A percentile compares a stretch with the other conserved stretches of the same genome.
These are phyloP conservation scores for Cutaneotrichosporon dermatis DNA, from an alignment of 1,284 basidiomycete species.

Conservation along the genomic window DNA sequence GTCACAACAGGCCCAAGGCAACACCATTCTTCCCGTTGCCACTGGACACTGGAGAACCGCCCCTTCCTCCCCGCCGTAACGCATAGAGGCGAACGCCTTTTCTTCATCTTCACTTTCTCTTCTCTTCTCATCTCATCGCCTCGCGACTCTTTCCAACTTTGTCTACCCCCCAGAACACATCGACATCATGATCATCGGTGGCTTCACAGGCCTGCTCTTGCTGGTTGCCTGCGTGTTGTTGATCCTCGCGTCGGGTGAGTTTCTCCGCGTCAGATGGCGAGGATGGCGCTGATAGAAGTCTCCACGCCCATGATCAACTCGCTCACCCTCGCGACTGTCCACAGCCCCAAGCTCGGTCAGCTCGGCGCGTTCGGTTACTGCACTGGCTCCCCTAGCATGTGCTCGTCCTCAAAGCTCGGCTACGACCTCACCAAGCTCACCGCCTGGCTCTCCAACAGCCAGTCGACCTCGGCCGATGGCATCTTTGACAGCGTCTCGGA, in stretches of 20 bases:
- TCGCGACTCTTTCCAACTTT: too few relatives aligned
- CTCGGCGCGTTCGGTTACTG: conserved; percentile 45
- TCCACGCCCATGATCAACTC: conserved; percentile 5
- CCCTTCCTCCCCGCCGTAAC: too few relatives aligned
- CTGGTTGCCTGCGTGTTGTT: conserved; percentile 3
- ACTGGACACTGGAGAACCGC: too few relatives aligned
- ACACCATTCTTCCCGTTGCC: too few relatives aligned
- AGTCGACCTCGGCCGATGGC: conserved; percentile 11
- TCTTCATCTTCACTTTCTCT: too few relatives aligned
- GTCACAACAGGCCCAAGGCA: too few relatives aligned
- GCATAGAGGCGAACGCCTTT: too few relatives aligned
- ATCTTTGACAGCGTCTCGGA: not conserved
- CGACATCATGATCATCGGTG: conserved; percentile 6
- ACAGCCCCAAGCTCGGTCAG: not conserved
- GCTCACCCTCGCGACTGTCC: conserved; percentile 5
- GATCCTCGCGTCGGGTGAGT: conserved; percentile 4
- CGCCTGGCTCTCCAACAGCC: conserved; percentile 14
- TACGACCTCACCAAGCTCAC: conserved; percentile 28
- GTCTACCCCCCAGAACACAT: not conserved
- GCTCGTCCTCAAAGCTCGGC: conserved; percentile 25
- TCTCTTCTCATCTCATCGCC: too few relatives aligned
- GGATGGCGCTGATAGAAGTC: not conserved
- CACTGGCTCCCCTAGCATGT: conserved; percentile 10
- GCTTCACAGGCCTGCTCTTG: conserved; percentile 1
- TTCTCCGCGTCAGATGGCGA: not conserved